Evolutionary conservation across 345 rosid species (phyloP), one percentile per base, ranked within the genome.

Genomic region (Salix suchowensis): DNA sequence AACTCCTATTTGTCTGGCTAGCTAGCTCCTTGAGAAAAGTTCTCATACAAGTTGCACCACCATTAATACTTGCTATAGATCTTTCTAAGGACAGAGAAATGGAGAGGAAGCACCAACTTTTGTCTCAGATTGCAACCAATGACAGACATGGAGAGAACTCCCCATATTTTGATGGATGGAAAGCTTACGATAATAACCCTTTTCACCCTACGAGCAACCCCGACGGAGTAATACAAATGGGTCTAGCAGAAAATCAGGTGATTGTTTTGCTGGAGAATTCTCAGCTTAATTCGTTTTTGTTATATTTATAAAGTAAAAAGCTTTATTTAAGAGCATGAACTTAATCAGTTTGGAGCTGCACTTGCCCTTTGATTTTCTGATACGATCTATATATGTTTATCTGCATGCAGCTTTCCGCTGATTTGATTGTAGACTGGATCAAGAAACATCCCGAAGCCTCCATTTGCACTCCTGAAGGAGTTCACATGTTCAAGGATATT

Each of bases 171-270:
- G 86, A 91, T 40, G 98, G 98, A 13, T 94, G 94, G 98, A 94
- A 88, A 81, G 90, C 98, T 23, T 91, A 89, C 50, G 89, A 92
- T n/a, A 79, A 70, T 30, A 78, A 89, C 80, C 97, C 94, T 15
- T 94, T 79, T 76, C 97, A 92, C 80, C 83, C 81, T 0, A 61
- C 83, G 32, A 77, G 30, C 4, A 90, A 92, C 50, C 94, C 92
- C 7, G 54, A 82, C 1, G 98, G 98, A 0, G 85, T 94, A 34
- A 92, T 94, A 77, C 98, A 94, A 79, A 90, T 94, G 94, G 98
- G 98, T 46, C 91, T 94, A 15, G 89, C 97, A 0, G 97, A 94
- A 77, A 94, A 94, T 83, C 97, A 83, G 94, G 98, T 94, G 15
- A 15, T 4, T 42, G 13, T 48, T 48, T 77, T 30, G 11, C 21